Evolutionary conservation across 306 rosid genomes (phyloP).

Genomic region (Cotoneaster glaucophyllus): DNA sequence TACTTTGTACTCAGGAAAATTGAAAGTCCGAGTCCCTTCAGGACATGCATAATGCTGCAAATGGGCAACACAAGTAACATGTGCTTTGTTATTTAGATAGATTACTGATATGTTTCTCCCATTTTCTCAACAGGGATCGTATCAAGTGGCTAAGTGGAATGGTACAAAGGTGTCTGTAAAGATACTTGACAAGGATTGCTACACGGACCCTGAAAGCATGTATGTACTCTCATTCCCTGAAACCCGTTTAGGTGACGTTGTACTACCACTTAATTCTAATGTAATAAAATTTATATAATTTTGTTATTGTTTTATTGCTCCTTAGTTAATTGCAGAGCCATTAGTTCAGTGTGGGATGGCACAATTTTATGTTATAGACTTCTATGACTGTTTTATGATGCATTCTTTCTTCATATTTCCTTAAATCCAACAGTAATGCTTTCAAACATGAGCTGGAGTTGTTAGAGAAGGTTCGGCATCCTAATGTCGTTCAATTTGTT

Average conservation of each 20-base stretch:
- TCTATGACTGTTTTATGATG: constrained; percentile 13
- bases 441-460: constrained; percentile 86
- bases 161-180: constrained; percentile 96
- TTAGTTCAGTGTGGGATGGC: background rate
- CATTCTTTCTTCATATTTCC: constrained; percentile 10
- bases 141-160: constrained; percentile 99
- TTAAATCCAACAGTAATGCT: constrained; percentile 49
- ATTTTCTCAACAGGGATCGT: constrained; percentile 54
- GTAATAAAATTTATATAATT: background rate
- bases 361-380: background rate
- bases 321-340: background rate
- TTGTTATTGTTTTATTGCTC: background rate
- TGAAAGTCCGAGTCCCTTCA: background rate
- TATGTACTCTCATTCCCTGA: constrained; percentile 23
- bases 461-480: constrained; percentile 96
- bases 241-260: background rate
- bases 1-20: background rate
- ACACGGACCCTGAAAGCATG: constrained; percentile 83
- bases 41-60: background rate
- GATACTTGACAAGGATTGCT: constrained; percentile 85
- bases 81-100: background rate
- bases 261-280: constrained; percentile 5
- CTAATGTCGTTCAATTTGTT: constrained; percentile 93
- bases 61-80: background rate
- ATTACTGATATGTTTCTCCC: constrained; percentile 10